Evolutionary conservation across 2,329 filamentous ascomycete species (phyloP).

Genomic region (Chrysoporthe puriensis): DNA sequence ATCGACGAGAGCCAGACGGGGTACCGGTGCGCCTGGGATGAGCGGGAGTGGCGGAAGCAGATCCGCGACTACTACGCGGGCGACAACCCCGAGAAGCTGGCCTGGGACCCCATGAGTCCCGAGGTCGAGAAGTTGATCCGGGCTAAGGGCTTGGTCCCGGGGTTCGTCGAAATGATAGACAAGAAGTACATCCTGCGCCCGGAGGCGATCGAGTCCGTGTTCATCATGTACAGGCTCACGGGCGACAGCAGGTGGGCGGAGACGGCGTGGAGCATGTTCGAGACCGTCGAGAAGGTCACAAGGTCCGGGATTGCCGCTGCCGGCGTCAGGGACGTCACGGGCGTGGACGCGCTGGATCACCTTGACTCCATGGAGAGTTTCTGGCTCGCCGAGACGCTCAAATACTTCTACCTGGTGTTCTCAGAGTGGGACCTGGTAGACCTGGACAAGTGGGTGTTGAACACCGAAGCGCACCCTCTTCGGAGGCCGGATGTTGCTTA

Average conservation of each 20-base stretch:
- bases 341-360: slow-evolving; percentile 36
- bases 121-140: slow-evolving; percentile 23
- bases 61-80: slow-evolving; percentile 23
- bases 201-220: slow-evolving; percentile 81
- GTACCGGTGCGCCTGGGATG: slow-evolving; percentile 32
- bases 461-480: slow-evolving; percentile 60
- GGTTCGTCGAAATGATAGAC: slow-evolving; percentile 59
- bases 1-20: slow-evolving; percentile 31
- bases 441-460: slow-evolving; percentile 65
- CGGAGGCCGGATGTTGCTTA: slow-evolving; percentile 36
- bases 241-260: slow-evolving; percentile 67
- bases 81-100: not conserved
- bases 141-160: slow-evolving; percentile 38
- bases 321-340: slow-evolving; percentile 69
- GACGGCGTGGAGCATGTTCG: slow-evolving; percentile 76
- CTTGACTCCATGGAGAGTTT: slow-evolving; percentile 75
- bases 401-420: slow-evolving; percentile 69
- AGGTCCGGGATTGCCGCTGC: slow-evolving; percentile 65
- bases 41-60: slow-evolving; percentile 33
- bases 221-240: slow-evolving; percentile 76
- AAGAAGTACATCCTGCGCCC: slow-evolving; percentile 69
- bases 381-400: slow-evolving; percentile 71
- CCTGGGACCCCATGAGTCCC: slow-evolving; percentile 15
- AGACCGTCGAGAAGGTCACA: slow-evolving; percentile 63
- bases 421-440: slow-evolving; percentile 60